Evolutionary conservation across 2,329 filamentous ascomycete genomes (phyloP), one percentile per base, ranked within the genome.

Genomic region (Hymenoscyphus repandus): DNA sequence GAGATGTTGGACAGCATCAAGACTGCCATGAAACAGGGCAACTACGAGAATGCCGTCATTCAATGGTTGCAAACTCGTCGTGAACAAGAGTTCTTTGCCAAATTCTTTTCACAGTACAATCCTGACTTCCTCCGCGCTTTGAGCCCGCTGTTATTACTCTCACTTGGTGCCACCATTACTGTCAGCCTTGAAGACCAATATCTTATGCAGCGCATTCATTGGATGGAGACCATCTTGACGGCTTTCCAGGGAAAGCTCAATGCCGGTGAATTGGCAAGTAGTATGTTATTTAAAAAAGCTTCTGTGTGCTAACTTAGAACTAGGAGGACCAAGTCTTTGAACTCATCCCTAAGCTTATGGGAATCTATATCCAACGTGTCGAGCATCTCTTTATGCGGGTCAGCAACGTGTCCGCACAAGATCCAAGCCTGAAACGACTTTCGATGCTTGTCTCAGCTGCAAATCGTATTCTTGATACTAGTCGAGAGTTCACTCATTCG

Each of bases 1-100:
- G 70, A 74, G 45, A 69, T 75, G 46, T 74, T 85, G 18, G 74
- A 79, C 15, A 70, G 74, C 20, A 83, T 92, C 52, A 80, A 82
- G 45, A 69, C 73, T 44, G 70, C 82, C 39, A 82, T 93, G 69
- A 73, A 76, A 33, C 74, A 78, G 30, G 79, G 79, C 18, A 76
- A 79, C 33, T 76, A 78, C 50, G 82, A 86, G 61, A 76, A 79
- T 47, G 83, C 80, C 38, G 75, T 84, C 64, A 75, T 86, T 50
- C 77, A 78, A 53, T 86, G 83, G 83, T 77, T 86, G 50, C 83
- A 87, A 67, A 77, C 77, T 58, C 77, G 75, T 13, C 75, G 78
- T 32, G 77, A 83, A 63, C 75, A 82, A 52, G 78, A 83, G 53
- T 77, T 86, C 46, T 87, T 85, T 66, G 73, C 77, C 31, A 71